Evolutionary conservation across 345 rosid species (phyloP).

Genomic region (Rhodamnia rubescens): DNA sequence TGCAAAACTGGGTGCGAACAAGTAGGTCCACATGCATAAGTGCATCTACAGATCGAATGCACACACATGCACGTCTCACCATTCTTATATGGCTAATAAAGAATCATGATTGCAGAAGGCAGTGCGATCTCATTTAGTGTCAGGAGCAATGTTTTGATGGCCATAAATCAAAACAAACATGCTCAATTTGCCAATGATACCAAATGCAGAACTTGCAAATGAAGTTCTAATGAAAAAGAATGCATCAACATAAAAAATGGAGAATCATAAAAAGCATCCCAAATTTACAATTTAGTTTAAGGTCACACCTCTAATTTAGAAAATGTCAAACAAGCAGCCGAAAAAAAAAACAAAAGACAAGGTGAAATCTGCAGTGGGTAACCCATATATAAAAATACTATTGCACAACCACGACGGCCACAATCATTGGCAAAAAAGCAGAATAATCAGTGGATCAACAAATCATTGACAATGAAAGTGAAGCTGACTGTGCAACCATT

Average conservation of each 20-base stretch:
- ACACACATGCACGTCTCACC: not conserved
- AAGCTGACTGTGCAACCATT: not conserved
- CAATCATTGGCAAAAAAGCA: not conserved
- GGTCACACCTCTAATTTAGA: not conserved
- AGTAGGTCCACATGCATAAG: not conserved
- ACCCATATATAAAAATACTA: not conserved
- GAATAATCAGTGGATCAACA: not conserved
- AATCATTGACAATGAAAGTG: not conserved
- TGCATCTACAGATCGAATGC: not conserved
- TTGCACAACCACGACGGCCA: not conserved
- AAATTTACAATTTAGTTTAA: not conserved
- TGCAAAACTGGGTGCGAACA: not conserved
- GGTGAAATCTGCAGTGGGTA: not conserved
- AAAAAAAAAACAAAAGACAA: not conserved
- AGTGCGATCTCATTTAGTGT: not conserved
- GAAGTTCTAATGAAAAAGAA: not conserved
- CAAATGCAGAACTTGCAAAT: not conserved
- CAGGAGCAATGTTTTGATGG: not conserved
- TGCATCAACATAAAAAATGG: not conserved
- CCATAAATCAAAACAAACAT: not conserved
- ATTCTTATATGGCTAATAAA: not conserved
- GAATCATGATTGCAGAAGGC: not conserved
- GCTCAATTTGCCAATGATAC: not conserved
- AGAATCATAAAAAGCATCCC: not conserved
- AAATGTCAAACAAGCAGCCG: not conserved